A percentile compares a stretch with the other conserved stretches of the same genome.
These are phyloP conservation scores for Cladorrhinum sp. DNA, from an alignment of 2,329 filamentous ascomycete genomes.

Conservation along the genomic window DNA sequence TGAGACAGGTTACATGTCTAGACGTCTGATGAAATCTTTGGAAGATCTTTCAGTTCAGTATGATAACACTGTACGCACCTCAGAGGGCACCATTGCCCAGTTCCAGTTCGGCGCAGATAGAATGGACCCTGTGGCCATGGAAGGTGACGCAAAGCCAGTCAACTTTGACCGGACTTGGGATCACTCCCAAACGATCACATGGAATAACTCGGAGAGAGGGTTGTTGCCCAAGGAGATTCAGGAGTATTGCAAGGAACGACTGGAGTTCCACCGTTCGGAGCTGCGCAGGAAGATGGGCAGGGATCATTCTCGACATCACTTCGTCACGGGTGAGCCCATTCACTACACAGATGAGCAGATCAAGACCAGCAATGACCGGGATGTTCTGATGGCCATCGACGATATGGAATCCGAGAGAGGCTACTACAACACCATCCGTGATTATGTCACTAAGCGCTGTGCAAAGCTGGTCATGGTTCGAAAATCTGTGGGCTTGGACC, in stretches of 20 bases:
- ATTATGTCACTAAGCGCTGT: constrained; percentile 64
- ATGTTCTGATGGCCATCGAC: constrained; percentile 62
- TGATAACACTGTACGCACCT: constrained; percentile 91
- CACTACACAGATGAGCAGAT: constrained; percentile 60
- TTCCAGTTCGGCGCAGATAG: constrained; percentile 98
- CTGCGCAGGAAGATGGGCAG: constrained; percentile 43
- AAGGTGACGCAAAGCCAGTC: constrained; percentile 87
- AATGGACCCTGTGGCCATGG: constrained; percentile 95
- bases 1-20: constrained; percentile 98
- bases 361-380: constrained; percentile 38
- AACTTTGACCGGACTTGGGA: constrained; percentile 89
- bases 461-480: constrained; percentile 57
- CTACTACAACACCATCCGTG: constrained; percentile 75
- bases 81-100: constrained; percentile 83
- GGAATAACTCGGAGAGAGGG: constrained; percentile 71
- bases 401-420: constrained; percentile 78
- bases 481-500: constrained; percentile 49
- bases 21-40: constrained; percentile 94
- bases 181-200: constrained; percentile 73
- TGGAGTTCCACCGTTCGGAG: constrained; percentile 65
- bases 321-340: constrained; percentile 61
- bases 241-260: constrained; percentile 62
- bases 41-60: constrained; percentile 94
- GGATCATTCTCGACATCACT: constrained; percentile 39
- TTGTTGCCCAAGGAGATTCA: constrained; percentile 73